phyloP scores from a whole-genome alignment of 2,329 filamentous ascomycete species.

The Beauveria medogensis region DNA sequence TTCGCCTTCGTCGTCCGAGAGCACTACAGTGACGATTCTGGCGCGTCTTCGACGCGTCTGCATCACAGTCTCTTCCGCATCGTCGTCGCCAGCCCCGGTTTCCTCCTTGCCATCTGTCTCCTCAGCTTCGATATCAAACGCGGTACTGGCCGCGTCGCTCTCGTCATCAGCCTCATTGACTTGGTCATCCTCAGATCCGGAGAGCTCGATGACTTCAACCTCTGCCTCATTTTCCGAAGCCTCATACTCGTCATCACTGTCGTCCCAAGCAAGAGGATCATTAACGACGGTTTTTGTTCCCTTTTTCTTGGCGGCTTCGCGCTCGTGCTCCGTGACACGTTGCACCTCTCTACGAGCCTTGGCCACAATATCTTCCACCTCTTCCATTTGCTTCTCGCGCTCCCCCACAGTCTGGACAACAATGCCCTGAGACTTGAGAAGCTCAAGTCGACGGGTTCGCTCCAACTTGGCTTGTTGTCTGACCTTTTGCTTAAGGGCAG shows the following conservation, averaged over 20 bases:
- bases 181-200: slow-evolving; percentile 27
- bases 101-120: slow-evolving; percentile 19
- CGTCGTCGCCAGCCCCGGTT: slow-evolving; percentile 16
- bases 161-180: slow-evolving; percentile 29
- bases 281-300: slow-evolving; percentile 37
- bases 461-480: slow-evolving; percentile 73
- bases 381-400: slow-evolving; percentile 68
- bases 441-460: slow-evolving; percentile 67
- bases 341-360: slow-evolving; percentile 75
- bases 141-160: slow-evolving; percentile 22
- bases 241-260: slow-evolving; percentile 44
- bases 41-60: slow-evolving; percentile 36
- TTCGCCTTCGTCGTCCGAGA: slow-evolving; percentile 61
- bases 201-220: slow-evolving; percentile 25
- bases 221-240: slow-evolving; percentile 32
- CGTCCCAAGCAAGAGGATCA: slow-evolving; percentile 48
- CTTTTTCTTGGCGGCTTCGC: slow-evolving; percentile 61
- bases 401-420: slow-evolving; percentile 80
- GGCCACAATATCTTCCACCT: slow-evolving; percentile 81
- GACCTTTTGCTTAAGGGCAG: slow-evolving; percentile 60
- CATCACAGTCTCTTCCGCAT: slow-evolving; percentile 30
- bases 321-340: slow-evolving; percentile 62
- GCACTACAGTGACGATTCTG: slow-evolving; percentile 41
- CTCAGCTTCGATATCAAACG: slow-evolving; percentile 34
- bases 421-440: slow-evolving; percentile 71